A percentile compares a stretch with the other conserved stretches of the same genome.
These are phyloP conservation scores for Pythium rishiriense DNA, from an alignment of 352 stramenopile genomes.

Conservation along the genomic window DNA sequence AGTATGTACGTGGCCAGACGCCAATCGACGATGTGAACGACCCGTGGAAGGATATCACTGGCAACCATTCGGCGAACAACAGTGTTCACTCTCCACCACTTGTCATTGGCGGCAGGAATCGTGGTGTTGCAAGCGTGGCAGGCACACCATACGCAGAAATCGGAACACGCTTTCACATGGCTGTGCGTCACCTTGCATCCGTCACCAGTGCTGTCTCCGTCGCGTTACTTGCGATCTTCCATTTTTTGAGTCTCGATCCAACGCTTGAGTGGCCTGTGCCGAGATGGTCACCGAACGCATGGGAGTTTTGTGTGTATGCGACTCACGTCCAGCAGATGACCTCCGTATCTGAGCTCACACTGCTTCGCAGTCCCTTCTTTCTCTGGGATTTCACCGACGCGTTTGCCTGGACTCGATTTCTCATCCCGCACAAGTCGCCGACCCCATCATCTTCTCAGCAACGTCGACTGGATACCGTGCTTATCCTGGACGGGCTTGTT, in stretches of 20 bases:
- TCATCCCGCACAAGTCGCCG: slow-evolving; percentile 29
- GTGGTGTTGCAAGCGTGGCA: slow-evolving; percentile 45
- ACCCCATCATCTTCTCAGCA: neutral
- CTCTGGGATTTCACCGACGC: slow-evolving; percentile 70
- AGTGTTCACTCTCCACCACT: slow-evolving; percentile 28
- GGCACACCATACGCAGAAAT: slow-evolving; percentile 40
- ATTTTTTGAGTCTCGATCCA: slow-evolving; percentile 53
- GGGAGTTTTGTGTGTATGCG: slow-evolving; percentile 71
- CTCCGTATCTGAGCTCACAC: slow-evolving; percentile 54
- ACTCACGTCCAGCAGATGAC: slow-evolving; percentile 75
- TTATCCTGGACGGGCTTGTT: slow-evolving; percentile 57
- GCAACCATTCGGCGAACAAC: slow-evolving; percentile 9
- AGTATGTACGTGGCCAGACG: slow-evolving; percentile 26
- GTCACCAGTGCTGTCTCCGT: slow-evolving; percentile 57
- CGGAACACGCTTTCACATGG: slow-evolving; percentile 45
- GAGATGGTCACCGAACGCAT: slow-evolving; percentile 70
- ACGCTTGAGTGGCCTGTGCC: slow-evolving; percentile 46
- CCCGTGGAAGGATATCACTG: slow-evolving; percentile 15
- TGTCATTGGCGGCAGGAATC: slow-evolving; percentile 50
- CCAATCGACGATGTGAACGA: slow-evolving; percentile 14
- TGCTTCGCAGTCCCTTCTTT: slow-evolving; percentile 67
- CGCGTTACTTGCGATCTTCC: slow-evolving; percentile 56
- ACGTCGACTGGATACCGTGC: slow-evolving; percentile 48
- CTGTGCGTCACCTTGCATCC: slow-evolving; percentile 49
- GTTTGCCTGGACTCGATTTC: slow-evolving; percentile 69